Conservation (phyloP, 371 early-diverging fungal genomes). For the Mortierella sp. region DNA sequence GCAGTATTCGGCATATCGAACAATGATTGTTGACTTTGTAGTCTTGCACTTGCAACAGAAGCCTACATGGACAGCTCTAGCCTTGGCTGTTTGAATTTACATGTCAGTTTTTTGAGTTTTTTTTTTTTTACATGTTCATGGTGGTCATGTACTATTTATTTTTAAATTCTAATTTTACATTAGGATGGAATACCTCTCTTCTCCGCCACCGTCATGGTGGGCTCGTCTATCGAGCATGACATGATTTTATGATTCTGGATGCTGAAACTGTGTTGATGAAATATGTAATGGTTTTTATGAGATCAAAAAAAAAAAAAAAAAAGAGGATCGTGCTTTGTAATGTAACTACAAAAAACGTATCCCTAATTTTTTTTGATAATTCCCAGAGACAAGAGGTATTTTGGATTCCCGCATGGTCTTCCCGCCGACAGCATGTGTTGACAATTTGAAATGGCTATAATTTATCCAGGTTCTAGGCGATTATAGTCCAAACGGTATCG, state of each 20-base stretch:
- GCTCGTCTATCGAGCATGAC: constrained; percentile 55
- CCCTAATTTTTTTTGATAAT: background rate
- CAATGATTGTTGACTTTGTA: constrained; percentile 68
- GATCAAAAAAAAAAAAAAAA: background rate
- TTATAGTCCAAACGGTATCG: background rate
- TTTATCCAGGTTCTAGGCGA: background rate
- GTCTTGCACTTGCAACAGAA: constrained; percentile 86
- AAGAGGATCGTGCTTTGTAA: too few species aligned
- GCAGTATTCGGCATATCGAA: constrained; percentile 84
- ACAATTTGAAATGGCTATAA: background rate
- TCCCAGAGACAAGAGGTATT: background rate
- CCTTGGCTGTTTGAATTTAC: constrained; percentile 17
- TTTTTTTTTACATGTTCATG: background rate
- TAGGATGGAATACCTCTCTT: constrained; percentile 36
- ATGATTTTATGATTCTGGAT: constrained; percentile 8
- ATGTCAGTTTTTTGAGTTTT: too few species aligned
- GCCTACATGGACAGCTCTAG: constrained; percentile 46
- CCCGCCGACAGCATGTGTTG: background rate
- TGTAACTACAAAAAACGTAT: too few species aligned
- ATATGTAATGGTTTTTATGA: too few species aligned
- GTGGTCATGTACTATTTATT: background rate
- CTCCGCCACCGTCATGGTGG: constrained; percentile 50
- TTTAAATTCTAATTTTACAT: background rate
- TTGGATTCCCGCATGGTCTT: constrained; percentile 5
- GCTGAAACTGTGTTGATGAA: background rate